phyloP scores from a whole-genome alignment of 495 filamentous ascomycete species.

The Aspergillus kassunensis region DNA sequence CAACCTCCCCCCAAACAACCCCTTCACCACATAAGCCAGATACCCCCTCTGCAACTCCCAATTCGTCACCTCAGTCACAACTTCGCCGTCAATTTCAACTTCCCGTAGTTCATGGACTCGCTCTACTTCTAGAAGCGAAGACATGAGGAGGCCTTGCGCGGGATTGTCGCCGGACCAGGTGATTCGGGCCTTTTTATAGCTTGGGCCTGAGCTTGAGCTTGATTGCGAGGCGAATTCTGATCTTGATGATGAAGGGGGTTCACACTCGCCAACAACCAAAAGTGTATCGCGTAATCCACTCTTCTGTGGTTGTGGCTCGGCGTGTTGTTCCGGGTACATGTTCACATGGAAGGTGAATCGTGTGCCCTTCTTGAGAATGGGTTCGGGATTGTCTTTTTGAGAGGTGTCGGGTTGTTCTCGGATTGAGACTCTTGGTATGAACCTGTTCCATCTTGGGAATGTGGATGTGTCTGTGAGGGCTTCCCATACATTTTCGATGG shows the following conservation, averaged over 20 bases:
- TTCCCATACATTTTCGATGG: conserved; percentile 31
- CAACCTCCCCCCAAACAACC: conserved; percentile 34
- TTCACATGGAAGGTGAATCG: conserved; percentile 40
- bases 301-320: conserved; percentile 24
- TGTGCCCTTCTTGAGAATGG: too few relatives aligned
- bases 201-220: too few relatives aligned
- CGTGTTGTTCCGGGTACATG: conserved; percentile 23
- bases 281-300: not conserved
- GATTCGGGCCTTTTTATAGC: conserved; percentile 32
- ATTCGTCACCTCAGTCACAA: conserved; percentile 36
- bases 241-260: conserved; percentile 23
- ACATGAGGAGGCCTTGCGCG: conserved; percentile 24
- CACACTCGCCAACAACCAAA: conserved; percentile 27
- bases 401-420: conserved; percentile 27
- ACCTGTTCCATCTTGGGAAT: conserved; percentile 43
- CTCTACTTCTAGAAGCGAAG: conserved; percentile 33
- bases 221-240: too few relatives aligned
- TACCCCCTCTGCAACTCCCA: conserved; percentile 42
- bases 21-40: conserved; percentile 37
- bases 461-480: conserved; percentile 38
- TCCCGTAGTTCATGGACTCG: conserved; percentile 39
- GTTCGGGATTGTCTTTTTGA: not conserved
- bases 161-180: conserved; percentile 31
- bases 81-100: conserved; percentile 19
- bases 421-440: conserved; percentile 40